A percentile compares a stretch with the other conserved stretches of the same genome.
Conservation (phyloP, 2,329 filamentous ascomycete species). For the Hypoxylon sp. region DNA sequence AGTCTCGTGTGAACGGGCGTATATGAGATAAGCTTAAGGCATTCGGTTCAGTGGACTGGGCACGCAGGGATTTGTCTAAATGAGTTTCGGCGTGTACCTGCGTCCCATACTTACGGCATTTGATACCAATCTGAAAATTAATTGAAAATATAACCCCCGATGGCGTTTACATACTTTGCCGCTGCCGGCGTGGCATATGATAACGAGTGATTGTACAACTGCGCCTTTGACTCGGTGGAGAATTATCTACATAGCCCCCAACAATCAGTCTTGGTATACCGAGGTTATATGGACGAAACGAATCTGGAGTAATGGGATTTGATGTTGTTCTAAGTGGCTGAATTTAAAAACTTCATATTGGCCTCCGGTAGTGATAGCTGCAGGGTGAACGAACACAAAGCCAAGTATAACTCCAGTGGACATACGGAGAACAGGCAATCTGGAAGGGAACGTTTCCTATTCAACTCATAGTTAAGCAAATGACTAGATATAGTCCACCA, state of each 20-base stretch:
- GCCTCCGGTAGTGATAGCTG: neutral
- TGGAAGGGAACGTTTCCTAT: neutral
- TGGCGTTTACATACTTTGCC: conserved; percentile 18
- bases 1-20: neutral
- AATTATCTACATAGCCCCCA: conserved; percentile 31
- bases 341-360: conserved; percentile 6
- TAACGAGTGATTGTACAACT: conserved; percentile 14
- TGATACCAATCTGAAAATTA: conserved; percentile 12
- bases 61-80: neutral
- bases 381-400: conserved; percentile 3
- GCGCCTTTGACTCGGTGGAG: conserved; percentile 25
- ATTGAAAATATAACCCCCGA: conserved; percentile 11
- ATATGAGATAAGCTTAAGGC: conserved; percentile 19
- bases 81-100: conserved; percentile 29
- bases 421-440: neutral
- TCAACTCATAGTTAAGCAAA: neutral
- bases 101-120: conserved; percentile 6
- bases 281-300: neutral
- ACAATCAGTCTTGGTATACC: conserved; percentile 4
- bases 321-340: conserved; percentile 6
- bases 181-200: conserved; percentile 2
- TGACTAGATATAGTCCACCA: neutral
- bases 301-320: neutral
- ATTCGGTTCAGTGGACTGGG: neutral
- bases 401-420: neutral